phyloP scores from a whole-genome alignment of 148 eudicot species.

The Nepenthes mirabilis region DNA sequence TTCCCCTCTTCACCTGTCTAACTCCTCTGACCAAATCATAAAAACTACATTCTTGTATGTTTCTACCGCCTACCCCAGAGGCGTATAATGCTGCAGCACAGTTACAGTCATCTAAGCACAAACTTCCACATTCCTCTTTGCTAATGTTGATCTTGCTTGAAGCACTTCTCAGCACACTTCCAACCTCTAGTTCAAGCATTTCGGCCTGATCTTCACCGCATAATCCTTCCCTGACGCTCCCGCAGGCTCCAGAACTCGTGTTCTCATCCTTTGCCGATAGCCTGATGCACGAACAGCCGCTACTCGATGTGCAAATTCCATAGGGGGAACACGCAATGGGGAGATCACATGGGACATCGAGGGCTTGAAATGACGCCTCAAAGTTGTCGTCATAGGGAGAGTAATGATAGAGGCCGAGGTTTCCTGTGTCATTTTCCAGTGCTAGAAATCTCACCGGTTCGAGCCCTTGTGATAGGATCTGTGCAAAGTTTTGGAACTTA shows the following conservation, averaged over 20 bases:
- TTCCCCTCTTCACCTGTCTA: conserved; percentile 27
- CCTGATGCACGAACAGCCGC: conserved; percentile 56
- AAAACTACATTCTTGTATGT: conserved; percentile 30
- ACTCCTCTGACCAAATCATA: conserved; percentile 51
- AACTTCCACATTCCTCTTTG: conserved; percentile 32
- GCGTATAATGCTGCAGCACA: conserved; percentile 56
- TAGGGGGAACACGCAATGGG: conserved; percentile 54
- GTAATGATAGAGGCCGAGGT: conserved; percentile 62
- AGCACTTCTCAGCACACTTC: conserved; percentile 21
- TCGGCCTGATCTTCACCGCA: conserved; percentile 29
- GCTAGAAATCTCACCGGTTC: conserved; percentile 41
- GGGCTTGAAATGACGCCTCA: conserved; percentile 49
- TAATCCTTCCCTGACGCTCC: conserved; percentile 9
- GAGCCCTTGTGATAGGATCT: conserved; percentile 21
- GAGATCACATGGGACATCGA: conserved; percentile 62
- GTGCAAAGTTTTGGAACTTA: conserved; percentile 26
- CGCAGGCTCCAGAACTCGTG: conserved; percentile 20
- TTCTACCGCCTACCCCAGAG: background rate
- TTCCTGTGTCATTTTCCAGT: conserved; percentile 55
- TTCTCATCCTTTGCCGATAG: conserved; percentile 10
- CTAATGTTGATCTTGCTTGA: conserved; percentile 9
- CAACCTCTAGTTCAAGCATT: conserved; percentile 58
- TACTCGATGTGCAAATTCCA: conserved; percentile 55
- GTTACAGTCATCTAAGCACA: conserved; percentile 51
- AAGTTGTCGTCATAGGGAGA: conserved; percentile 34